Evolutionary conservation across 73 alveolate genomes (phyloP).

Genomic region (Uronychia setigera): DNA sequence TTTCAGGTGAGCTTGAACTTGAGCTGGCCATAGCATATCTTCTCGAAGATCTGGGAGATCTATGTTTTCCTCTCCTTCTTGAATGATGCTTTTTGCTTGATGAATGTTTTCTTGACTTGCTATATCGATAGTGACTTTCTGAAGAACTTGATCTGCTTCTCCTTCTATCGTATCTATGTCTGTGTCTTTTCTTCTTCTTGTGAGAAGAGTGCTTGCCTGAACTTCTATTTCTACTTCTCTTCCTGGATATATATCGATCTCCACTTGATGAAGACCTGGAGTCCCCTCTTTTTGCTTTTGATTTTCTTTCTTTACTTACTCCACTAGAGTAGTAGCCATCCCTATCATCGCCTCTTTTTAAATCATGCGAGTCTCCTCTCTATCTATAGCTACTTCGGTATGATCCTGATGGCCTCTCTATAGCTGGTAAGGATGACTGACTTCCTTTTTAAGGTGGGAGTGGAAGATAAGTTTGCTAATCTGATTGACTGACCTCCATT

Average conservation of each 20-base stretch:
- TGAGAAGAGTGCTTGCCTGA: background rate
- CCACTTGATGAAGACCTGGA: background rate
- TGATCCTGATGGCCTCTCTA: background rate
- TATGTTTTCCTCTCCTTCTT: background rate
- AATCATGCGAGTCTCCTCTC: background rate
- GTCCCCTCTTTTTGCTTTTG: background rate
- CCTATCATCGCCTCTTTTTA: background rate
- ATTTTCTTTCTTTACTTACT: background rate
- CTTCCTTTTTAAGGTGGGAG: background rate
- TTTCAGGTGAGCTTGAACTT: background rate
- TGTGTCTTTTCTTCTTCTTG: background rate
- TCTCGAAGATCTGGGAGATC: background rate
- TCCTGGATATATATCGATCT: background rate
- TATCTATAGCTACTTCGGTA: background rate
- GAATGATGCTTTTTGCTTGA: background rate
- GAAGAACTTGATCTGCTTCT: background rate
- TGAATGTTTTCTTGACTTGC: background rate
- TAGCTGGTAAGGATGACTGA: background rate
- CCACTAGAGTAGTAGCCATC: too few relatives aligned
- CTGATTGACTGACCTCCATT: background rate
- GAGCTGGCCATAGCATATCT: background rate
- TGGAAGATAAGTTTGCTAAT: background rate
- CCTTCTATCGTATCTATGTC: background rate
- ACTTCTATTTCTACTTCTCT: background rate
- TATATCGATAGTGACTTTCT: background rate